Evolutionary conservation across 148 eudicot species (phyloP), one percentile per base, ranked within the genome.

Genomic region (Dysphania ambrosioides): DNA sequence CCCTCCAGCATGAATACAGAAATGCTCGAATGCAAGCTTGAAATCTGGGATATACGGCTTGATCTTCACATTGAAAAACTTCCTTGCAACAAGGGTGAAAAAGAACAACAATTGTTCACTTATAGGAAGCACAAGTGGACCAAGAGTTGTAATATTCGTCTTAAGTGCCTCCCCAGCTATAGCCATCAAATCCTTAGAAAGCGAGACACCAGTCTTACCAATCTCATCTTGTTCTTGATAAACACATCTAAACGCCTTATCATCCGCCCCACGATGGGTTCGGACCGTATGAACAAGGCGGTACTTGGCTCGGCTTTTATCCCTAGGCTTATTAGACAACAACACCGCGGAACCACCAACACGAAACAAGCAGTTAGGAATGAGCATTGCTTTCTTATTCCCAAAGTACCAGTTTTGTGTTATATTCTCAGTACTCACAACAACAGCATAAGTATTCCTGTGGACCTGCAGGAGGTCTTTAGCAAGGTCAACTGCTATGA

Each of bases 341-440:
- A 88, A 72, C 19, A 88, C 84, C 6, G 90, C 92, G 0, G 90
- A 63, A 2, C 92, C 88, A 5, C 92, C 92, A 5, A 88, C 90
- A 0, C 92, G 83, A 74, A 88, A 88, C 44, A 88, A 70, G 62
- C 92, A 88, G 36, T 88, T 88, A 18, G 92, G 88, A 66, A 88
- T 86, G 24, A 88, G 70, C 92, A 88, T 88, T 0, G 92, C 72
- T 35, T 88, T 88, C 56, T 83, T 83, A 63, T 85, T 88, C 58
- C 92, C 87, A 29, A 79, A 85, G 29, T 88, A 88, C 92, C 87
- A 85, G 69, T 88, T 86, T 24, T 86, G 87, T 0, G 90, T 88
- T 11, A 88, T 86, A 72, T 86, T 88, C 61, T 88, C 92, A 0
- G 87, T 88, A 72, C 89, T 86, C 2, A 88, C 88, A 1, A 88